Conservation (phyloP, 805 yeast genomes). For the Ogataea zsoltii region DNA sequence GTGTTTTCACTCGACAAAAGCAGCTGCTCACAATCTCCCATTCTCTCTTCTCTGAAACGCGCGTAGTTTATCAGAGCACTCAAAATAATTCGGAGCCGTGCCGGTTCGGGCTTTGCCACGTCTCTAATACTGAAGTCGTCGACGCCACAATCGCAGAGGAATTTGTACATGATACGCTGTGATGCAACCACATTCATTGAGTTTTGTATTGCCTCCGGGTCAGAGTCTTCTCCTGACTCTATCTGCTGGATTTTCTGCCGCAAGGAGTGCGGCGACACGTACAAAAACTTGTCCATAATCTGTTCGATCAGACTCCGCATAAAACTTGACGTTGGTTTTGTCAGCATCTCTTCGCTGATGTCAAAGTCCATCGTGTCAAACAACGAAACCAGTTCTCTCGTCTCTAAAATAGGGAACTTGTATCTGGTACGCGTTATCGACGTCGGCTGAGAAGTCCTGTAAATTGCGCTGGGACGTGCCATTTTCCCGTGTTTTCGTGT, state of each 20-base stretch:
- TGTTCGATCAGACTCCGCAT: conserved; percentile 36
- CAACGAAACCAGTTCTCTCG: conserved; percentile 28
- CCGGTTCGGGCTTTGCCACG: conserved; percentile 73
- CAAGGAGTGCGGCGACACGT: conserved; percentile 33
- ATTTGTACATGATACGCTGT: conserved; percentile 59
- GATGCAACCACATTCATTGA: conserved; percentile 54
- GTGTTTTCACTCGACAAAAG: conserved; percentile 54
- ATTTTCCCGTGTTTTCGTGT: conserved; percentile 14
- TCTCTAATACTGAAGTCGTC: conserved; percentile 76
- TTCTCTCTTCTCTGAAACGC: conserved; percentile 75
- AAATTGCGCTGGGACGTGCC: conserved; percentile 40
- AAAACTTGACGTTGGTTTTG: conserved; percentile 34
- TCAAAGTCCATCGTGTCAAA: conserved; percentile 32
- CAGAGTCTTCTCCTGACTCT: conserved; percentile 21
- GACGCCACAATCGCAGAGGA: conserved; percentile 72
- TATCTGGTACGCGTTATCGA: conserved; percentile 27
- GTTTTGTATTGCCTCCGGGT: conserved; percentile 28
- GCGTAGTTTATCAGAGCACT: conserved; percentile 88
- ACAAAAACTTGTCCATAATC: conserved; percentile 35
- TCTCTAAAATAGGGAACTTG: conserved; percentile 36
- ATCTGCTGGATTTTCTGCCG: conserved; percentile 28
- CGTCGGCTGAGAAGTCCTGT: conserved; percentile 30
- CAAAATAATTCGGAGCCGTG: conserved; percentile 60
- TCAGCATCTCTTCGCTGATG: conserved; percentile 30
- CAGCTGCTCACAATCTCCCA: conserved; percentile 65